A percentile compares a stretch with the other conserved stretches of the same genome.
phyloP scores from a whole-genome alignment of 2,329 filamentous ascomycete genomes.

The Nemania abortiva region DNA sequence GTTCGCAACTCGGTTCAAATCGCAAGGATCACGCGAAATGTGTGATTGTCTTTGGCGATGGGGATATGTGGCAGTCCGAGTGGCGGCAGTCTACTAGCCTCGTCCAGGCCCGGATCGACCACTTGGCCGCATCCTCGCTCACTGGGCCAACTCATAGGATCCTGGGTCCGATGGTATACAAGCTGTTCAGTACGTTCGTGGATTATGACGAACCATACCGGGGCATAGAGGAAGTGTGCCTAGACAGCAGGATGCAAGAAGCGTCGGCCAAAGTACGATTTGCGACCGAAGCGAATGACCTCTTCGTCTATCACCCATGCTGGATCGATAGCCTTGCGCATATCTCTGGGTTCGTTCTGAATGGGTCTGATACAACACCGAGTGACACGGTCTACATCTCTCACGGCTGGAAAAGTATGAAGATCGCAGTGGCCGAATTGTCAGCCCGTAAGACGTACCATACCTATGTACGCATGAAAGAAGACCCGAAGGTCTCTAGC shows the following conservation, averaged over 20 bases:
- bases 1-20: neutral
- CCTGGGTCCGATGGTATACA: slow-evolving; percentile 45
- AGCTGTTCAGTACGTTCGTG: slow-evolving; percentile 46
- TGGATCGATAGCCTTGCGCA: slow-evolving; percentile 49
- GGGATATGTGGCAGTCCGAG: slow-evolving; percentile 4
- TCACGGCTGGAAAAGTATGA: slow-evolving; percentile 44
- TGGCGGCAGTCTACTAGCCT: slow-evolving; percentile 35
- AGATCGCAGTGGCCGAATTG: slow-evolving; percentile 38
- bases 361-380: slow-evolving; percentile 38
- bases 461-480: slow-evolving; percentile 47
- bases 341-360: slow-evolving; percentile 50
- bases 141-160: slow-evolving; percentile 43
- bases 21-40: slow-evolving; percentile 24
- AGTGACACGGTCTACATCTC: slow-evolving; percentile 41
- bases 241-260: slow-evolving; percentile 45
- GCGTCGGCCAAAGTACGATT: slow-evolving; percentile 46
- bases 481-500: slow-evolving; percentile 33
- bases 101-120: slow-evolving; percentile 47
- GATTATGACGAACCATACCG: slow-evolving; percentile 47
- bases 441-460: slow-evolving; percentile 35
- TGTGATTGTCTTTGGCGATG: slow-evolving; percentile 15
- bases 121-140: slow-evolving; percentile 41
- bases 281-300: slow-evolving; percentile 25
- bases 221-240: slow-evolving; percentile 46
- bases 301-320: slow-evolving; percentile 41